A percentile compares a stretch with the other conserved stretches of the same genome.
Evolutionary conservation across 2,329 filamentous ascomycete species (phyloP).

Genomic region (Remersonia thermophila): DNA sequence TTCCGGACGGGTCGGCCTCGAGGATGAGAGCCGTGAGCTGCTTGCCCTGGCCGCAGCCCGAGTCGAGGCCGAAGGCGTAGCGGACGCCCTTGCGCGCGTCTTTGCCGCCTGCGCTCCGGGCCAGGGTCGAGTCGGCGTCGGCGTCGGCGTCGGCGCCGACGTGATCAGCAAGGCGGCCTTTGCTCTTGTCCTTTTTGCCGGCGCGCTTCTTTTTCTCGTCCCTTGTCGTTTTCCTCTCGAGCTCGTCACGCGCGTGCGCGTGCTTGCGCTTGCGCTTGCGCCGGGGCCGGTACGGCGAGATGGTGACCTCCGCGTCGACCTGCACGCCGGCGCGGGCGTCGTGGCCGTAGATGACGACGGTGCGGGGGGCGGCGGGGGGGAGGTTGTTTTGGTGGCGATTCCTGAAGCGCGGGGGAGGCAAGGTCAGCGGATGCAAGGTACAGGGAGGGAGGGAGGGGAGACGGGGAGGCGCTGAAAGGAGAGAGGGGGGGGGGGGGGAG

Average conservation of each 20-base stretch:
- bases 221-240: constrained; percentile 4
- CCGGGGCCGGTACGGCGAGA: constrained; percentile 22
- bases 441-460: constrained; percentile 22
- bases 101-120: too few species aligned
- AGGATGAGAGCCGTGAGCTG: constrained; percentile 68
- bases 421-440: constrained; percentile 21
- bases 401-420: constrained; percentile 18
- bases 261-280: constrained; percentile 3
- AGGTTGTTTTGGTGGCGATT: constrained; percentile 33
- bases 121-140: constrained; percentile 22
- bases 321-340: constrained; percentile 60
- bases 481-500: background rate
- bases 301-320: constrained; percentile 10
- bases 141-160: too few species aligned
- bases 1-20: constrained; percentile 30
- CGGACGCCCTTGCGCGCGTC: constrained; percentile 7
- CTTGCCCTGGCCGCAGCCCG: constrained; percentile 65
- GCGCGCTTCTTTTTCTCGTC: constrained; percentile 4
- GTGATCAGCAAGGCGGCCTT: background rate
- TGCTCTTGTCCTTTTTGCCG: background rate
- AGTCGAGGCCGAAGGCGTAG: constrained; percentile 78
- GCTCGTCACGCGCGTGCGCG: constrained; percentile 4
- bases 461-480: background rate
- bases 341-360: constrained; percentile 77
- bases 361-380: constrained; percentile 16